Evolutionary conservation across 2,329 filamentous ascomycete species (phyloP), one percentile per base, ranked within the genome.

Genomic region (Tolypocladium guangdongense): DNA sequence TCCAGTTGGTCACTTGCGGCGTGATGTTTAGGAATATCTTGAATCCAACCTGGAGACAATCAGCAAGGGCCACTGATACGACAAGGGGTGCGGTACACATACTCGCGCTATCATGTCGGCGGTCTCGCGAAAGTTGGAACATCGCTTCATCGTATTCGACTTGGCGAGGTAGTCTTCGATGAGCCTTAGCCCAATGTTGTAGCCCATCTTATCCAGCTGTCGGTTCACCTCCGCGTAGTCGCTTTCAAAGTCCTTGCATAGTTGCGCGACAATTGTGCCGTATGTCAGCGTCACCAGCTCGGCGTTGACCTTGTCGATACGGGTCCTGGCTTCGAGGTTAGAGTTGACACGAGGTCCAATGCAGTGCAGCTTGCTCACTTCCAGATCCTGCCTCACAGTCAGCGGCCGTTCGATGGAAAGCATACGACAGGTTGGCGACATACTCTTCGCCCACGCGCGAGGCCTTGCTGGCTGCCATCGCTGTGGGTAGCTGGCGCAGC

Each of bases 11-110:
- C 58, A 97, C 86, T 8, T 86, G 87, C 0, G 93, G 93, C 4
- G 91, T 95, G 62, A 96, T 90, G 66, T 99, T 99, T 56, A 99
- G 82, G 69, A 99, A 99, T 60, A 99, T 96, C 74, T 99, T 97
- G 76, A 99, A 99, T 54, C 93, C 93, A 59, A 99, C 87, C 88
- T 96, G 59, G 43, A 14, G 6, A 33, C 53, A 32, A 56, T 68
- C 53, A 65, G 63, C 46, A 35, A 35, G 4, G 18, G 7, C 3
- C 4, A 7, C 8, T 4, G 33, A 30, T 16, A 52, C 11, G 24
- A 3, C 27, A 16, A 12, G 18, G 16, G 18, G 16, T 14, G n/a
- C 7, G 5, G 4, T n/a, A 14, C 27, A 38, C 60, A 20, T 69
- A 92, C 91, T 78, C 92, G 93, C 43, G 92, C 84, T 63, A 99